Conservation (phyloP, 495 filamentous ascomycete genomes). For the Penicillium maclennaniae region DNA sequence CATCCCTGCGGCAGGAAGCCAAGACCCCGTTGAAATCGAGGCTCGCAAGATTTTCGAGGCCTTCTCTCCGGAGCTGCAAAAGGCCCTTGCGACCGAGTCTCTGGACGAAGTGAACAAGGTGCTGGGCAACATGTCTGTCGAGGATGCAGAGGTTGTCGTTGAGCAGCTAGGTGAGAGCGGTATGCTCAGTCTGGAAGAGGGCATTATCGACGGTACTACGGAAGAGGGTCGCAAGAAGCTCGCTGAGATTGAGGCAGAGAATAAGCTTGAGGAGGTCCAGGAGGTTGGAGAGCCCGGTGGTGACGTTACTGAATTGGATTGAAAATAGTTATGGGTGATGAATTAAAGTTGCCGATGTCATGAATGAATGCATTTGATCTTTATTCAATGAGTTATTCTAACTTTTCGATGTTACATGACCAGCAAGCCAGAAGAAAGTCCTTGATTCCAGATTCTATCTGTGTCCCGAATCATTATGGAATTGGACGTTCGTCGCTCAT, state of each 20-base stretch:
- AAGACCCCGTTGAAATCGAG: slow-evolving; percentile 60
- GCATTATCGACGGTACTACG: slow-evolving; percentile 94
- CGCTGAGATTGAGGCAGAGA: slow-evolving; percentile 69
- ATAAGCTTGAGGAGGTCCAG: slow-evolving; percentile 20
- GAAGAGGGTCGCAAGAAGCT: slow-evolving; percentile 79
- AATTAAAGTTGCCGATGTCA: slow-evolving; percentile 5
- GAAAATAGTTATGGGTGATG: slow-evolving; percentile 10
- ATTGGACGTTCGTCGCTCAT: background rate
- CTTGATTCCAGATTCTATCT: too few relatives aligned
- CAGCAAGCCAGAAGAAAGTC: background rate
- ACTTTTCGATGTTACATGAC: background rate
- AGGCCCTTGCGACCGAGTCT: slow-evolving; percentile 77
- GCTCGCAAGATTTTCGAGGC: slow-evolving; percentile 75
- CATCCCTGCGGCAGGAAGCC: slow-evolving; percentile 58
- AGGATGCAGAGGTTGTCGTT: slow-evolving; percentile 89
- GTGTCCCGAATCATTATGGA: too few relatives aligned
- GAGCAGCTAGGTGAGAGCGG: slow-evolving; percentile 79
- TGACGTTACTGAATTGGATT: slow-evolving; percentile 42
- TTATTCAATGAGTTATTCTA: background rate
- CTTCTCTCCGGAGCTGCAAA: slow-evolving; percentile 76
- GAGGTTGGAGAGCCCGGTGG: slow-evolving; percentile 41
- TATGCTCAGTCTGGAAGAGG: slow-evolving; percentile 86
- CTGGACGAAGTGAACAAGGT: slow-evolving; percentile 96
- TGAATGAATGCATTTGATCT: slow-evolving; percentile 11
- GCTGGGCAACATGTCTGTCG: slow-evolving; percentile 85